Percentiles rank a stretch among this genome's conserved stretches.
Conservation (phyloP, 768 basidiomycete species). For the Mycena crocata region DNA sequence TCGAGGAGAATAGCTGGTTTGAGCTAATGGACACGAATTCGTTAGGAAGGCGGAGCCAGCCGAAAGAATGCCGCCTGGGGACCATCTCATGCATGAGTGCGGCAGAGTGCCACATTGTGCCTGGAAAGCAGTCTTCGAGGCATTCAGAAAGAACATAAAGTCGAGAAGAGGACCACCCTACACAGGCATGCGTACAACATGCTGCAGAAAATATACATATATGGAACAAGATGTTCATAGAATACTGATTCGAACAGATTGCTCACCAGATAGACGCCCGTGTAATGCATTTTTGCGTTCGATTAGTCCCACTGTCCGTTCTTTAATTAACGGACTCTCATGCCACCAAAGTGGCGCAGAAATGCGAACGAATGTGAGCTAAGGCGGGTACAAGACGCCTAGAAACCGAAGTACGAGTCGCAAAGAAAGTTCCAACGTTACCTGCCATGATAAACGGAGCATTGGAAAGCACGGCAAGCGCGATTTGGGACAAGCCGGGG, state of each 20-base stretch:
- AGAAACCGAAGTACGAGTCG: conserved; percentile 1
- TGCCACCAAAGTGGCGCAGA: conserved; percentile 21
- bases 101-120: not conserved
- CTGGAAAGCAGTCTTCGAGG: not conserved
- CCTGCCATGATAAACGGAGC: conserved; percentile 11
- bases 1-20: no score
- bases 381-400: conserved; percentile 7
- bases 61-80: no score
- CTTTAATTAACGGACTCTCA: conserved; percentile 22
- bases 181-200: conserved; percentile 17
- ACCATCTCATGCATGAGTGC: no score
- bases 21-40: not conserved
- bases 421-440: conserved; percentile 5
- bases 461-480: conserved; percentile 8
- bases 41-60: not conserved
- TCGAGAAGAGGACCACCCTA: not conserved
- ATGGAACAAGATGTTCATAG: conserved; percentile 14
- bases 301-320: not conserved
- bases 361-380: conserved; percentile 16
- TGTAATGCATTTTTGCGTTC: not conserved
- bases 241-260: conserved; percentile 9
- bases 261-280: not conserved
- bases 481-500: not conserved
- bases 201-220: conserved; percentile 19
- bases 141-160: not conserved